A percentile compares a stretch with the other conserved stretches of the same genome.
phyloP scores from a whole-genome alignment of 179 eudicot genomes.

The Silene vulgaris region DNA sequence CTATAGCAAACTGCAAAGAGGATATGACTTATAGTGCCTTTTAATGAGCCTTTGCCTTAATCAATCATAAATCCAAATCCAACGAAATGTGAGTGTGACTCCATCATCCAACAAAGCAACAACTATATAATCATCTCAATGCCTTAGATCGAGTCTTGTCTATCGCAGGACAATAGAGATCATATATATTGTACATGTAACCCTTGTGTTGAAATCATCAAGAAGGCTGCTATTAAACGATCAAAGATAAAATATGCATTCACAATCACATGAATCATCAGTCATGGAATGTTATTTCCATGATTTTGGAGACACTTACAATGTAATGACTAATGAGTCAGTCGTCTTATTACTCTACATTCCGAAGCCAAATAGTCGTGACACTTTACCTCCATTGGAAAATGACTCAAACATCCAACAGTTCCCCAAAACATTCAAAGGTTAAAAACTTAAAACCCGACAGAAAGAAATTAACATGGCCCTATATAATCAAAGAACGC shows the following conservation, averaged over 20 bases:
- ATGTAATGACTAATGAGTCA: not conserved
- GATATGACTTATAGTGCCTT: no score
- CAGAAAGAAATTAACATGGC: no score
- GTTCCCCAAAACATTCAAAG: no score
- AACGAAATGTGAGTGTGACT: not conserved
- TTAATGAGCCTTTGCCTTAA: no score
- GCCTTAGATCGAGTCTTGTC: not conserved
- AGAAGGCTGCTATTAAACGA: not conserved
- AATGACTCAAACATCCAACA: no score
- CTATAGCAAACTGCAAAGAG: no score
- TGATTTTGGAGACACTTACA: not conserved
- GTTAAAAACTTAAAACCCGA: no score
- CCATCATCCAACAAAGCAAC: not conserved
- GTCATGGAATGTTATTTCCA: not conserved
- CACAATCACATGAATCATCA: not conserved
- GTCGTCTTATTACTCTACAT: not conserved
- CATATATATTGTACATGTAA: not conserved
- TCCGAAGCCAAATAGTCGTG: no score
- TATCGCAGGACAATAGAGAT: not conserved
- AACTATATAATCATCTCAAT: no score
- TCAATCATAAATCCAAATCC: no score
- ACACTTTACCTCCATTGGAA: no score
- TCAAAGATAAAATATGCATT: not conserved
- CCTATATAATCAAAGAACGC: not conserved
- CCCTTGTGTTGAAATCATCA: not conserved